phyloP scores from a whole-genome alignment of 768 basidiomycete species.

The Collybia sordida region DNA sequence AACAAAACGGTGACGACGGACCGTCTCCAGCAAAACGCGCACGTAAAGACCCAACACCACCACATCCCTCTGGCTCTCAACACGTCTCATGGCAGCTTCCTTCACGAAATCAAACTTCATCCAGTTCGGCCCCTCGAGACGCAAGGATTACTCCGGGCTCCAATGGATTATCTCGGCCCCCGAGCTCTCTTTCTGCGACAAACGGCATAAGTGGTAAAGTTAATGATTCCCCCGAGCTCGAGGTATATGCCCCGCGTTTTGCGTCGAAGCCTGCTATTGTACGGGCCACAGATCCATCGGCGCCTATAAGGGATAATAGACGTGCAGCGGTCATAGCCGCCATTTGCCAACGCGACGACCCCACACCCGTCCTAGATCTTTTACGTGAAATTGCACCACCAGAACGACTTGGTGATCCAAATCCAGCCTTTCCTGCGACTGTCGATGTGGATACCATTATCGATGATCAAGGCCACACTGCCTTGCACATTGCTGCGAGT shows the following conservation, averaged over 20 bases:
- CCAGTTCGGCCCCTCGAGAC: slow-evolving; percentile 20
- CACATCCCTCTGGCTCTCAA: slow-evolving; percentile 31
- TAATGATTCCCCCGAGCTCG: slow-evolving; percentile 38
- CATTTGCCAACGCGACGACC: slow-evolving; percentile 72
- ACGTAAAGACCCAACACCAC: slow-evolving; percentile 50
- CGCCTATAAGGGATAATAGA: slow-evolving; percentile 53
- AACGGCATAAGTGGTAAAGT: slow-evolving; percentile 34
- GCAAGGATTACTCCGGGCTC: slow-evolving; percentile 23
- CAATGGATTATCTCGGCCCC: slow-evolving; percentile 49
- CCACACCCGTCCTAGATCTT: slow-evolving; percentile 56
- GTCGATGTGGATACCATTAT: slow-evolving; percentile 81
- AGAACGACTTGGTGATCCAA: slow-evolving; percentile 28
- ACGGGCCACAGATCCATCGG: slow-evolving; percentile 51
- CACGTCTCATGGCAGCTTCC: slow-evolving; percentile 31
- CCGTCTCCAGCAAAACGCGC: slow-evolving; percentile 73
- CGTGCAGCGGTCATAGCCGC: slow-evolving; percentile 62
- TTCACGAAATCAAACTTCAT: slow-evolving; percentile 29
- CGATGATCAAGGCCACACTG: slow-evolving; percentile 93
- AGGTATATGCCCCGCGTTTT: slow-evolving; percentile 53
- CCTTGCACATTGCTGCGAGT: slow-evolving; percentile 90
- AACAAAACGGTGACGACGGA: slow-evolving; percentile 55
- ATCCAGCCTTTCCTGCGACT: slow-evolving; percentile 17
- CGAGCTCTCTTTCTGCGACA: slow-evolving; percentile 37
- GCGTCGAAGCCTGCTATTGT: slow-evolving; percentile 63
- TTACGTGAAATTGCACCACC: slow-evolving; percentile 62